phyloP scores from a whole-genome alignment of 176 grass and related monocot species.

The Cocos nucifera region DNA sequence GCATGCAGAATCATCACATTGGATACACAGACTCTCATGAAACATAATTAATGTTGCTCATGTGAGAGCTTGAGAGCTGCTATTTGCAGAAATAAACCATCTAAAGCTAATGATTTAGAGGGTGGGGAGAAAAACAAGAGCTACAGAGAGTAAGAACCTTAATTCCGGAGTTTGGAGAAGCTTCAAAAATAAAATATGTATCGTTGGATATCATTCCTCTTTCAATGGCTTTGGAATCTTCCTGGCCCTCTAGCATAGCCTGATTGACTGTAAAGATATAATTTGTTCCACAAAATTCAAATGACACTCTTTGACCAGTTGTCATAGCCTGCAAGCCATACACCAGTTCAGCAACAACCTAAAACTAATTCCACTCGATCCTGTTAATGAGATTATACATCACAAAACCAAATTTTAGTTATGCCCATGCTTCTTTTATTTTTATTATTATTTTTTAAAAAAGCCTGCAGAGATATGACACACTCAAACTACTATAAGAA shows the following conservation, averaged over 20 bases:
- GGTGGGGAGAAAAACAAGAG: background rate
- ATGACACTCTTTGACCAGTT: conserved; percentile 75
- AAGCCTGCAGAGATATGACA: too few relatives aligned
- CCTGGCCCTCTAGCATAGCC: conserved; percentile 80
- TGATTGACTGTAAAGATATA: conserved; percentile 92
- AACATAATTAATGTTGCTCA: background rate
- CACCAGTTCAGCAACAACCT: too few relatives aligned
- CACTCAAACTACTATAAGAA: too few relatives aligned
- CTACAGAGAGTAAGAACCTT: conserved; percentile 45
- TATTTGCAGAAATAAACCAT: background rate
- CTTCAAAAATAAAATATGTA: conserved; percentile 94
- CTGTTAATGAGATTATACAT: too few relatives aligned
- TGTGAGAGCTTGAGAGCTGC: too few relatives aligned
- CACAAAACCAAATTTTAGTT: too few relatives aligned
- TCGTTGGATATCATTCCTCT: conserved; percentile 77
- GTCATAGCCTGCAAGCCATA: conserved; percentile 56
- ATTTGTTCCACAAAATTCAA: conserved; percentile 97
- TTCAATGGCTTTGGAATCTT: conserved; percentile 54
- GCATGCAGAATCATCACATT: conserved; percentile 17
- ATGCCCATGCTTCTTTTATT: too few relatives aligned
- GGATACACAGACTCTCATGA: background rate
- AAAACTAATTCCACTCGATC: too few relatives aligned
- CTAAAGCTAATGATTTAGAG: too few relatives aligned
- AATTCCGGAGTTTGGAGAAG: conserved; percentile 90
- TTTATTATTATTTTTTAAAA: too few relatives aligned